Base-by-base conservation (phyloP, 768 basidiomycete species). In the Hygrophoropsis aurantiaca region DNA sequence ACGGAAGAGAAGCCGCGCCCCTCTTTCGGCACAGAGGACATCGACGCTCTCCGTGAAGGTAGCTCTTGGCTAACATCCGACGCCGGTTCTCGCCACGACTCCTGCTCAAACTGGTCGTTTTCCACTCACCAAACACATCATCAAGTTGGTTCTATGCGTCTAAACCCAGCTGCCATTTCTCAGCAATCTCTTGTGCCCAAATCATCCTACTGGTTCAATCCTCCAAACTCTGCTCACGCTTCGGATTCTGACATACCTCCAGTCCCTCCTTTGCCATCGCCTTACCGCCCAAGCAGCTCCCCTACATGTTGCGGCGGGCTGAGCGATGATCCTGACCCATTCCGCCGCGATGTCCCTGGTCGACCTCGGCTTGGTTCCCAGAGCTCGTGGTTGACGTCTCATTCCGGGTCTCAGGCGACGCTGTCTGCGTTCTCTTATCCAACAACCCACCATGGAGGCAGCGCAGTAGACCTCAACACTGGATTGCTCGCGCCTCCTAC, bases 41-140 rank as follows among this genome's bases (percentile, higher is more conserved):
- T 89, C 40, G 83, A 88, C 50, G 84, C 72, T 16, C 73, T 89
- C 42, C 80, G 81, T 18, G 87, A 89, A 53, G 85, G 86, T 42
- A 80, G 80, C 40, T 87, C 87, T n/a, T 89, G 87, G 86, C 80
- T 90, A 50, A 86, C 87, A 1, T 88, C 87, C 40, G 74, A 78
- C 35, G 71, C 79, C 5, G 73, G 73, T 53, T 72, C 72, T 15
- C 74, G 78, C 44, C 73, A 73, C 36, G 74, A 77, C 36, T 85
- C 85, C 1, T 61, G 79, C 21, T 88, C 85, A 7, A 77, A 77
- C 15, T 87, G 84, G 78, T 87, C 85, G 1, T 85, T 87, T 64
- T 83, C 84, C 1, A 87, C 85, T 2, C 80, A 81, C 56, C 76
- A 81, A 40, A 80, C 81, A 2, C 72, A 71, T 20, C 71, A 73